phyloP scores from a whole-genome alignment of 148 eudicot genomes.

The Heliamphora exappendiculata region DNA sequence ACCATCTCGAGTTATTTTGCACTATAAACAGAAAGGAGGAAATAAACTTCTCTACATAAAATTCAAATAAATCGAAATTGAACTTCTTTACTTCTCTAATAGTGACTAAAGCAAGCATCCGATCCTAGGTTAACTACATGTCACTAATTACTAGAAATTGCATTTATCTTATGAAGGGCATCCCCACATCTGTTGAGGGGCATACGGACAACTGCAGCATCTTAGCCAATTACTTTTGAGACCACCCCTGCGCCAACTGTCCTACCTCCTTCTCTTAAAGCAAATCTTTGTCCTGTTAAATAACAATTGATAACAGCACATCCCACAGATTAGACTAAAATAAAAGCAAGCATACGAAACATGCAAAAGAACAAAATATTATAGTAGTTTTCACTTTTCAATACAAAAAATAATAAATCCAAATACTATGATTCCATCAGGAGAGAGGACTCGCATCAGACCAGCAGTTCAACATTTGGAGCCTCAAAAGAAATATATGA shows the following conservation, averaged over 20 bases:
- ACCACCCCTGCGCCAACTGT: conserved; percentile 73
- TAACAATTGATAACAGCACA: neutral
- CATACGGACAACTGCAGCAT: neutral
- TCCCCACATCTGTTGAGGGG: neutral
- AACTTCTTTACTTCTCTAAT: neutral
- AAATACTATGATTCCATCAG: neutral
- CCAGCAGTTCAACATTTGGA: neutral
- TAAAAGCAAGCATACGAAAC: neutral
- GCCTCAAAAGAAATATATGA: neutral
- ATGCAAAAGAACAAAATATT: neutral
- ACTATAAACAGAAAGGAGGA: neutral
- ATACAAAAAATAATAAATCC: neutral
- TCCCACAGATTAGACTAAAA: neutral
- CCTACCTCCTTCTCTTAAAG: conserved; percentile 73
- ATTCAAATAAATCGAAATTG: neutral
- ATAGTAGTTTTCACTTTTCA: neutral
- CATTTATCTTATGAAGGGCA: neutral
- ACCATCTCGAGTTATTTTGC: neutral
- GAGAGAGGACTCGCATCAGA: neutral
- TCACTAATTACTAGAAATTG: neutral
- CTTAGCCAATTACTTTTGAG: conserved; percentile 52
- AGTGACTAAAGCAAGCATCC: neutral
- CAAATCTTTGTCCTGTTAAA: conserved; percentile 76
- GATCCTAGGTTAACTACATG: neutral
- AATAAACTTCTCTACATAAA: neutral